Conservation (phyloP, 1,284 basidiomycete species). For the Cutaneotrichosporon cavernicola region DNA sequence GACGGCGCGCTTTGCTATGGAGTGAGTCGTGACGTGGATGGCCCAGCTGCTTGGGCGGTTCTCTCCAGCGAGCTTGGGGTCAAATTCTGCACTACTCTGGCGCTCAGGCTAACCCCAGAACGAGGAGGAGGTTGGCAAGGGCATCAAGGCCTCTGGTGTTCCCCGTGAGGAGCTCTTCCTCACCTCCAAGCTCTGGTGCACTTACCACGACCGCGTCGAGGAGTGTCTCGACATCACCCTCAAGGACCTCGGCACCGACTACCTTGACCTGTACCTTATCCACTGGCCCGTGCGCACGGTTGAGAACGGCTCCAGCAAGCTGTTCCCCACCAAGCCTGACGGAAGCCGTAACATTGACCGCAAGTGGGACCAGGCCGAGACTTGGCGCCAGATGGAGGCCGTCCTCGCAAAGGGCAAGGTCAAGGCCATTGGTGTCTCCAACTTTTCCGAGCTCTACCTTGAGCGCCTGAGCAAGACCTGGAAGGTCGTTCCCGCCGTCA, state of each 20-base stretch:
- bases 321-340: constrained; percentile 48
- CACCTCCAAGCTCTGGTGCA: constrained; percentile 53
- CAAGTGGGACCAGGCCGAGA: constrained; percentile 57
- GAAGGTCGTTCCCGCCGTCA: constrained; percentile 65
- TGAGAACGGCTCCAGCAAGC: constrained; percentile 38
- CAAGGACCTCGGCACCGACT: constrained; percentile 67
- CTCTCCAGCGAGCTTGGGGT: too few relatives aligned
- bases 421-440: constrained; percentile 56
- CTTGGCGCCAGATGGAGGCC: constrained; percentile 64
- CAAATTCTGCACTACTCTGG: too few relatives aligned
- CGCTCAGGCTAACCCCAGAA: constrained; percentile 60
- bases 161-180: constrained; percentile 78
- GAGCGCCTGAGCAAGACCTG: constrained; percentile 58
- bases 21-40: constrained; percentile 5
- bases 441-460: constrained; percentile 43
- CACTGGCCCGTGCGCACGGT: constrained; percentile 44
- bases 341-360: constrained; percentile 51
- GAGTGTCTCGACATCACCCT: constrained; percentile 68
- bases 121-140: constrained; percentile 80
- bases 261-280: constrained; percentile 78
- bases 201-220: constrained; percentile 63
- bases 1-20: constrained; percentile 68
- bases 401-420: constrained; percentile 58
- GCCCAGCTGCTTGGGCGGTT: too few relatives aligned
- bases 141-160: constrained; percentile 73